phyloP scores from a whole-genome alignment of 345 rosid genomes.

The Firmiana major region DNA sequence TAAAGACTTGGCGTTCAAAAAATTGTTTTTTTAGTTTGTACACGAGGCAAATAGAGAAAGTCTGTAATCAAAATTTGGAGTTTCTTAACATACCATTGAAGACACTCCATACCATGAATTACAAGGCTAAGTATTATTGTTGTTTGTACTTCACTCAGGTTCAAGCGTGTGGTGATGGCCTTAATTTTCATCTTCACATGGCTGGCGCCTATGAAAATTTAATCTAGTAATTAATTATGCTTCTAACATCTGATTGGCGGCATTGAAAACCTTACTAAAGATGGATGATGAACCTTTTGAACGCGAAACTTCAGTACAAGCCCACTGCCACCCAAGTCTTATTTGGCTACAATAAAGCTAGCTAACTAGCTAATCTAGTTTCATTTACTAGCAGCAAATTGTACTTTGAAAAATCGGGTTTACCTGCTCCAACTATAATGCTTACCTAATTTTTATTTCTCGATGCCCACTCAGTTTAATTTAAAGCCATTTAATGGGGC shows the following conservation, averaged over 20 bases:
- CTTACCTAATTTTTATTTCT: slow-evolving; percentile 24
- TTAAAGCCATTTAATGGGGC: background rate
- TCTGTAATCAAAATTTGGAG: background rate
- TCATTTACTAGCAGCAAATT: background rate
- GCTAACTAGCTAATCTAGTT: background rate
- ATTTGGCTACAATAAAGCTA: background rate
- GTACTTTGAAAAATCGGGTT: slow-evolving; percentile 25
- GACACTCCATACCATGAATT: background rate
- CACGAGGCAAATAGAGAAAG: background rate
- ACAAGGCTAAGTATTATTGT: background rate
- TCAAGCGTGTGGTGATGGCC: background rate
- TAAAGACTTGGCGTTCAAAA: background rate
- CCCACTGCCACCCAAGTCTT: background rate
- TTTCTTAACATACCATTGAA: background rate
- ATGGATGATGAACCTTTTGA: background rate
- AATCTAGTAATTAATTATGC: background rate
- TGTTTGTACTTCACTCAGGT: background rate
- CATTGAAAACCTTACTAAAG: background rate
- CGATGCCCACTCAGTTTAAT: slow-evolving; percentile 11
- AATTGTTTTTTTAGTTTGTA: background rate
- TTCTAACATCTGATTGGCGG: background rate
- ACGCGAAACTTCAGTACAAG: background rate
- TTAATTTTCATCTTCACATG: background rate
- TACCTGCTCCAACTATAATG: slow-evolving; percentile 52
- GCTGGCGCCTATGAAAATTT: background rate